Percentiles rank a stretch among this genome's conserved stretches.
Evolutionary conservation across 1,284 basidiomycete species (phyloP).

Genomic region (Trichosporon coremiiforme): DNA sequence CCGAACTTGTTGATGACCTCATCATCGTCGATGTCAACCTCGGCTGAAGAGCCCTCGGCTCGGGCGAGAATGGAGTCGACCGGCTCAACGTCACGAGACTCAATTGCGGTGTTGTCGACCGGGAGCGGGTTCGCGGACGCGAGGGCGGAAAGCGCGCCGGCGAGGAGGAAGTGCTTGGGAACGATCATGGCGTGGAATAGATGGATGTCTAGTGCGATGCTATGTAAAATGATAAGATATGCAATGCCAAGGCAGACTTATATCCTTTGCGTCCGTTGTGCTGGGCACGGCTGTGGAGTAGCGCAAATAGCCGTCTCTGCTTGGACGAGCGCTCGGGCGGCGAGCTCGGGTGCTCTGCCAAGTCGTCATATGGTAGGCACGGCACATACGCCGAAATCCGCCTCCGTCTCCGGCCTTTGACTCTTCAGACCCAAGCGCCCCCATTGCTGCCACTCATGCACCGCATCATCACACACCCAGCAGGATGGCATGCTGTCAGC

Average conservation of each 20-base stretch:
- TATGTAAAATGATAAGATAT: not conserved
- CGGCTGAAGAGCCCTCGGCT: not conserved
- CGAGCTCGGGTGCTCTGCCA: not conserved
- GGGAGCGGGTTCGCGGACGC: not conserved
- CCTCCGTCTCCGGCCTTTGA: not conserved
- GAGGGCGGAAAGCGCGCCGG: not conserved
- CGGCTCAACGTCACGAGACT: not conserved
- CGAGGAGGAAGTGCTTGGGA: not conserved
- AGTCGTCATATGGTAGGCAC: not conserved
- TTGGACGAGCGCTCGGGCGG: not conserved
- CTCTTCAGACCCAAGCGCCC: too few relatives aligned
- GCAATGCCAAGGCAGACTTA: not conserved
- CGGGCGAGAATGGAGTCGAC: not conserved
- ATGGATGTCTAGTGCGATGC: not conserved
- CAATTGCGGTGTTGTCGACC: not conserved
- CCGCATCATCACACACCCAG: not conserved
- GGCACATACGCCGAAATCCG: not conserved
- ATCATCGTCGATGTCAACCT: not conserved
- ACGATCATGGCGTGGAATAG: not conserved
- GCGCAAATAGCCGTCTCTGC: not conserved
- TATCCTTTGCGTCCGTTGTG: not conserved
- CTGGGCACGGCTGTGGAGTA: not conserved
- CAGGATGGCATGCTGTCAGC: not conserved
- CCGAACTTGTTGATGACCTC: conserved; percentile 1
- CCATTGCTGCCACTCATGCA: not conserved